Conservation (phyloP, 2,329 filamentous ascomycete species). For the Stromatinia cepivora region DNA sequence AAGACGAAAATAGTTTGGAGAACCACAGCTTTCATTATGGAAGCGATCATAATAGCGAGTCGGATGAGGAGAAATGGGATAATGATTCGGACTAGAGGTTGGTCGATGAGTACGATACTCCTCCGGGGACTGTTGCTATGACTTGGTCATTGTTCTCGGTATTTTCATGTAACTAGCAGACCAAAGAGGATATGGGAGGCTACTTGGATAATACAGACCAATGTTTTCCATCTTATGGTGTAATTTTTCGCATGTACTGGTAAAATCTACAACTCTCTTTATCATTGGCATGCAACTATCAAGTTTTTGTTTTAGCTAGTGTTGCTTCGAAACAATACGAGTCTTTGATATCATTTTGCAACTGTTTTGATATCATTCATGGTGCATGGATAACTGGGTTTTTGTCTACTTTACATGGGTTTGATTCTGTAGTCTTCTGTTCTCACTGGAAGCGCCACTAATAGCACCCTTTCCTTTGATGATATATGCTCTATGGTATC, state of each 20-base stretch:
- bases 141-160: not conserved
- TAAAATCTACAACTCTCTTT: not conserved
- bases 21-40: not conserved
- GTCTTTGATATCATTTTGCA: too few relatives aligned
- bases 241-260: too few relatives aligned
- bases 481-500: not conserved
- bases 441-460: not conserved
- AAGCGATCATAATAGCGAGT: not conserved
- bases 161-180: not conserved
- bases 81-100: not conserved
- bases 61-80: too few relatives aligned
- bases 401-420: accelerated
- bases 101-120: not conserved
- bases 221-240: not conserved
- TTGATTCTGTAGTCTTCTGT: too few relatives aligned
- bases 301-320: too few relatives aligned
- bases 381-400: not conserved
- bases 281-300: not conserved
- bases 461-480: not conserved
- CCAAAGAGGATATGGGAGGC: not conserved
- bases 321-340: not conserved
- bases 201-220: not conserved
- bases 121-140: not conserved
- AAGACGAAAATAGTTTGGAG: not conserved
- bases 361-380: not conserved